Evolutionary conservation across 202 grass and related monocot species (phyloP).

Genomic region (Carex arenaria): DNA sequence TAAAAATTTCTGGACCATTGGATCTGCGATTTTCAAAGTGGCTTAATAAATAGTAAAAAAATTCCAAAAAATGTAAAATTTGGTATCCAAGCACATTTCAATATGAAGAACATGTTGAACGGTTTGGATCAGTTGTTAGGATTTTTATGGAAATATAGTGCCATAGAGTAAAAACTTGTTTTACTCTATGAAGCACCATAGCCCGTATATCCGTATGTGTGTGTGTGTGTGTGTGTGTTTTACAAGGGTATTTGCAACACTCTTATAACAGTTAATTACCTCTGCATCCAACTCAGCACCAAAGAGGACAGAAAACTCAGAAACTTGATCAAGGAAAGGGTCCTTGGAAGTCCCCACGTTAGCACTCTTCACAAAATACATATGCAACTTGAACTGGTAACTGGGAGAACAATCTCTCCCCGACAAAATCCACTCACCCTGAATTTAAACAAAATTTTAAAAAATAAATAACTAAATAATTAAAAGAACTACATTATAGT

Average conservation of each 20-base stretch:
- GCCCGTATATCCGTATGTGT: too few species aligned
- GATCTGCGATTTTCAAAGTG: too few species aligned
- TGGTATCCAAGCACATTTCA: too few species aligned
- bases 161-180: too few species aligned
- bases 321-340: slow-evolving; percentile 74
- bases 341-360: slow-evolving; percentile 75
- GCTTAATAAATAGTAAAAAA: too few species aligned
- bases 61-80: too few species aligned
- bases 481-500: not conserved
- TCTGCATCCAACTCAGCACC: slow-evolving; percentile 99
- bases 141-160: too few species aligned
- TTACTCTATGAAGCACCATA: too few species aligned
- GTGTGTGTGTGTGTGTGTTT: not conserved
- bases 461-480: not conserved
- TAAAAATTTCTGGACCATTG: too few species aligned
- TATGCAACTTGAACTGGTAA: slow-evolving; percentile 64
- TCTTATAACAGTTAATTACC: slow-evolving; percentile 34
- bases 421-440: slow-evolving; percentile 99
- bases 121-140: too few species aligned
- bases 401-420: slow-evolving; percentile 47
- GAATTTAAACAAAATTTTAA: slow-evolving; percentile 21
- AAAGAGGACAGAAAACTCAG: slow-evolving; percentile 84
- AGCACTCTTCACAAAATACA: slow-evolving; percentile 82
- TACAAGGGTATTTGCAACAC: slow-evolving; percentile 5
- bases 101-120: too few species aligned